Percentiles rank a stretch among this genome's conserved stretches.
Conservation (phyloP, 805 yeast genomes). For the Zygosaccharomyces kombuchaensis region DNA sequence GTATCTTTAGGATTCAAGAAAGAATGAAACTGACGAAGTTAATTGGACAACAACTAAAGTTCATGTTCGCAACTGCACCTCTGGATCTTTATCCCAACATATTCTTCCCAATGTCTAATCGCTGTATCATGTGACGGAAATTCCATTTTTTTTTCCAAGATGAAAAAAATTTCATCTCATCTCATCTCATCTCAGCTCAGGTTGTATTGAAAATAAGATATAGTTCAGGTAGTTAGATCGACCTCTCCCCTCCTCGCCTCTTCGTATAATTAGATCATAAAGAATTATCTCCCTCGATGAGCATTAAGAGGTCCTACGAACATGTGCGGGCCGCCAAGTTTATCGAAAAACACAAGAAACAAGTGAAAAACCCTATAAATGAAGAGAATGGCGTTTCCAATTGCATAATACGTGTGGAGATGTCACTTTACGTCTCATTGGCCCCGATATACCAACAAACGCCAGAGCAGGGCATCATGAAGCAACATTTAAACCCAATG, state of each 20-base stretch:
- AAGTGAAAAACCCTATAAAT: conserved; percentile 27
- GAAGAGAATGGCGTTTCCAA: conserved; percentile 30
- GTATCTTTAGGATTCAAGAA: no score
- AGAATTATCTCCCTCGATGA: background rate
- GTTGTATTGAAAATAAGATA: background rate
- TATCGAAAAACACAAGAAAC: conserved; percentile 29
- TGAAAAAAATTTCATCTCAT: conserved; percentile 9
- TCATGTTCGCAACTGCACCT: no score
- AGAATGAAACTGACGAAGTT: no score
- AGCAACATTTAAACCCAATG: conserved; percentile 87
- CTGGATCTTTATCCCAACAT: no score
- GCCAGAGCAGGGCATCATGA: conserved; percentile 74
- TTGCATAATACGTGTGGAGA: conserved; percentile 33
- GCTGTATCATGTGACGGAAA: background rate
- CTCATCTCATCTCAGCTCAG: conserved; percentile 11
- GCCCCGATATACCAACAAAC: conserved; percentile 74
- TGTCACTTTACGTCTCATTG: conserved; percentile 68
- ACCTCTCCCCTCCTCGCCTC: background rate
- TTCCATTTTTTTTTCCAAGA: background rate
- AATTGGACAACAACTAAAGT: no score
- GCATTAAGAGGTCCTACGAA: conserved; percentile 27
- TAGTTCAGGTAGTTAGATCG: no score
- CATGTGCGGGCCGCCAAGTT: conserved; percentile 20
- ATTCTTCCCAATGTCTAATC: background rate
- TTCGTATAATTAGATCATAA: background rate